Base-by-base conservation (phyloP, 2,329 filamentous ascomycete genomes). In the Aspergillus ruber region DNA sequence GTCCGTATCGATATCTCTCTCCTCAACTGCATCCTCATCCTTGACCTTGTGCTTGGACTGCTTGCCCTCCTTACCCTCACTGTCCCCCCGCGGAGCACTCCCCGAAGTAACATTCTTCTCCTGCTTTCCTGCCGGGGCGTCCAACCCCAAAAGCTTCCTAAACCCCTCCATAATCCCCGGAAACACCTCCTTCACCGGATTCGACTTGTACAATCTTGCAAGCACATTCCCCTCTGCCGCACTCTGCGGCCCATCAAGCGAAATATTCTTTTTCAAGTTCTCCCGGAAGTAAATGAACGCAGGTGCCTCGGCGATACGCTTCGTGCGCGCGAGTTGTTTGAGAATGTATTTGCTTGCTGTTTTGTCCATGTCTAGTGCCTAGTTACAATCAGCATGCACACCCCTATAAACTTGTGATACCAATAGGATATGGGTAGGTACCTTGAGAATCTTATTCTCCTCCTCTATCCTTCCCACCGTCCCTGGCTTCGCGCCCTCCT, bases 181-280 rank as follows among this genome's bases (percentile, higher is more conserved):
- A 39, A 83, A 62, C 2, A 73, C 76, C 53, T 77, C 74, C 61
- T 77, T 78, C 10, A 82, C 79, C 1, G 78, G 78, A 46, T 73
- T 76, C 12, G 80, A 79, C 50, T 81, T 83, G 59, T 78, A 83
- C 44, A 84, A 54, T 45, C 81, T 66, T 12, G 79, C 81, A 42
- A 74, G 68, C 12, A 84, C 79, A 65, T 84, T 84, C 15, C 78
- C 68, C 45, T 74, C 69, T 1, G 77, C 74, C 0, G 67, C 52
- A 48, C 75, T 74, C 43, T 66, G 62, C 15, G 70, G 63, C 6
- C 70, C 62, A 12, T 70, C 62, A 3, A 63, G 49, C 6, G 61
- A 25, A 53, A 71, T 52, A 63, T 70, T 53, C 63, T 64, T 48
- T 10, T 29, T 29, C 10, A 12, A 29, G 68, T 60, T 45, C 63